A percentile compares a stretch with the other conserved stretches of the same genome.
Conservation (phyloP, 768 basidiomycete genomes). For the Suillus alpinus region DNA sequence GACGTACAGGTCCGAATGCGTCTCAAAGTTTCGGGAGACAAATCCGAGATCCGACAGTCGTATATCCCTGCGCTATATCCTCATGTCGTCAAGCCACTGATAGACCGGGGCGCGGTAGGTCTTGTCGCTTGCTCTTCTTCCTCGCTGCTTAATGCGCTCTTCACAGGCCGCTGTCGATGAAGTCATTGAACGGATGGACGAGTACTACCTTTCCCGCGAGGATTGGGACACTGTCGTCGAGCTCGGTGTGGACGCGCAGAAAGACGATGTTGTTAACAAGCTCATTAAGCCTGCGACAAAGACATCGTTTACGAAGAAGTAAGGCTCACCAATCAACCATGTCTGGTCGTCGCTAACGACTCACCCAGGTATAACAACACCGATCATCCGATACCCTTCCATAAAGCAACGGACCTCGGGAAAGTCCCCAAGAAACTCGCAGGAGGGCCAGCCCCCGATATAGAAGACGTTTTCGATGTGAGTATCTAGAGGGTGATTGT, state of each 20-base stretch:
- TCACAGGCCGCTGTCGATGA: slow-evolving; percentile 72
- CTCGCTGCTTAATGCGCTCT: slow-evolving; percentile 6
- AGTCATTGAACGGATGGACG: slow-evolving; percentile 88
- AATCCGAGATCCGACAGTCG: slow-evolving; percentile 83
- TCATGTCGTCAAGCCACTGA: slow-evolving; percentile 75
- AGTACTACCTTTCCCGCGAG: slow-evolving; percentile 88
- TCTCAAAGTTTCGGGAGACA: slow-evolving; percentile 87
- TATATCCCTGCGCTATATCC: slow-evolving; percentile 90
- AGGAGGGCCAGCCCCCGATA: slow-evolving; percentile 74
- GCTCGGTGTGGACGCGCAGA: slow-evolving; percentile 80
- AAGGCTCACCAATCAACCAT: slow-evolving; percentile 21
- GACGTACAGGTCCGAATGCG: slow-evolving; percentile 97
- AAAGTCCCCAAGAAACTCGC: slow-evolving; percentile 80
- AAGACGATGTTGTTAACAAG: slow-evolving; percentile 75
- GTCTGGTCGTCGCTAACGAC: background rate
- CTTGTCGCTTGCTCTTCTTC: background rate
- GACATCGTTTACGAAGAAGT: slow-evolving; percentile 83
- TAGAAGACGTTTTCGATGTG: slow-evolving; percentile 89
- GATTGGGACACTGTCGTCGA: slow-evolving; percentile 98
- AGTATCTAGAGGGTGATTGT: slow-evolving; percentile 20
- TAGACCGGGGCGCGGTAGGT: slow-evolving; percentile 72
- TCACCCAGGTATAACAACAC: slow-evolving; percentile 75
- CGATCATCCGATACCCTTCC: slow-evolving; percentile 94
- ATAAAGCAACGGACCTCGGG: slow-evolving; percentile 81
- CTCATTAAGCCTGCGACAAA: slow-evolving; percentile 83